These are phyloP conservation scores for Carex scoparia DNA, from an alignment of 176 grass and related monocot genomes.

Conservation along the genomic window DNA sequence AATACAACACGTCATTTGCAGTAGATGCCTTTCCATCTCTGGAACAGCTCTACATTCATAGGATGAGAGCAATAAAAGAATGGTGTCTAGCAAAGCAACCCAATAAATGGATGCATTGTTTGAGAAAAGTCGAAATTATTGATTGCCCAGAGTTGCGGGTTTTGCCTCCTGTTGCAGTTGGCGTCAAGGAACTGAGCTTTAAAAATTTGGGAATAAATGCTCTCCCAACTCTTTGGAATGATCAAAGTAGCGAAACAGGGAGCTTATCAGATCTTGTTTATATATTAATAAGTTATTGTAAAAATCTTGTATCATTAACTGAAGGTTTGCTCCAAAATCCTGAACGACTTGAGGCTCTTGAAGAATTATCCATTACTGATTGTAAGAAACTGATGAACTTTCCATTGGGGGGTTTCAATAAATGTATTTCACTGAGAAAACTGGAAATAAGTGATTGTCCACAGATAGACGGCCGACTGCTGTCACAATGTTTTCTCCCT, in stretches of 20 bases:
- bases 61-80: not conserved
- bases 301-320: not conserved
- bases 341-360: not conserved
- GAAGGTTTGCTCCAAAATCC: not conserved
- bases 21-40: slow-evolving; percentile 10
- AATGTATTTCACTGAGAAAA: slow-evolving; percentile 7
- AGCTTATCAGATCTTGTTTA: not conserved
- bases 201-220: not conserved
- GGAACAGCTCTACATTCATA: not conserved
- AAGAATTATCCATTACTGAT: not conserved
- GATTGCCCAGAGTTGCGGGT: not conserved
- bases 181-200: not conserved
- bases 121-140: not conserved
- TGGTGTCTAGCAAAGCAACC: not conserved
- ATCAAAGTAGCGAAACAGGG: not conserved
- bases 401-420: slow-evolving; percentile 9
- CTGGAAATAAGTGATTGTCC: not conserved
- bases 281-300: not conserved
- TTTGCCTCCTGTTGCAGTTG: not conserved
- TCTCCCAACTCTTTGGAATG: not conserved
- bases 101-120: not conserved
- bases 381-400: not conserved
- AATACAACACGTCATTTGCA: not conserved
- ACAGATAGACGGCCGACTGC: not conserved
- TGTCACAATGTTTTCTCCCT: slow-evolving; percentile 2